phyloP scores from a whole-genome alignment of 169 alveolate genomes.

The Hepatocystis sp. region DNA sequence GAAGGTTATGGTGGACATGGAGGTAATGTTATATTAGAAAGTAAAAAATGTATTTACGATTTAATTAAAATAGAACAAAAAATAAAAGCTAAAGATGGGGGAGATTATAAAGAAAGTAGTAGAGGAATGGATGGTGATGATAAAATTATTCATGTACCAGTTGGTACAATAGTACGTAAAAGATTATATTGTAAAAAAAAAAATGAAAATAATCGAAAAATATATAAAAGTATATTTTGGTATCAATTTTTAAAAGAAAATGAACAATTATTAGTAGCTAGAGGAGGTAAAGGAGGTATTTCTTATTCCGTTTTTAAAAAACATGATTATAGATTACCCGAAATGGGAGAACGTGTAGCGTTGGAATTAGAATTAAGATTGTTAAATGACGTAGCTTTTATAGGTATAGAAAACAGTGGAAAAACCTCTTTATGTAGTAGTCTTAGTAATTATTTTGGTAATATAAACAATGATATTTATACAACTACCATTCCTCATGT shows the following conservation, averaged over 20 bases:
- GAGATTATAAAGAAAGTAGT: slow-evolving; percentile 84
- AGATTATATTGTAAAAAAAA: slow-evolving; percentile 77
- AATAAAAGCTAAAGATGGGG: slow-evolving; percentile 83
- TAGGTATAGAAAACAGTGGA: slow-evolving; percentile 84
- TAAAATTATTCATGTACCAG: slow-evolving; percentile 80
- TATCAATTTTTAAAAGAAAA: slow-evolving; percentile 81
- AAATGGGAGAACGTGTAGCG: slow-evolving; percentile 78
- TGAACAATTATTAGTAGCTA: slow-evolving; percentile 81
- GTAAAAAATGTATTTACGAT: slow-evolving; percentile 81
- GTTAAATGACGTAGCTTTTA: slow-evolving; percentile 85
- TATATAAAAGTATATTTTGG: slow-evolving; percentile 69
- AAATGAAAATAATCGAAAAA: slow-evolving; percentile 71
- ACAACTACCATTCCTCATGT: slow-evolving; percentile 87
- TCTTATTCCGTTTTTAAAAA: slow-evolving; percentile 86
- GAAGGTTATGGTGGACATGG: slow-evolving; percentile 90
- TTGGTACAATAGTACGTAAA: slow-evolving; percentile 84
- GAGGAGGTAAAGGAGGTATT: slow-evolving; percentile 88
- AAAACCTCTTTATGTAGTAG: slow-evolving; percentile 84
- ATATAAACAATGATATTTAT: slow-evolving; percentile 84
- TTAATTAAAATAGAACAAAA: slow-evolving; percentile 81
- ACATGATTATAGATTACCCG: slow-evolving; percentile 86
- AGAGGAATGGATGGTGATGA: slow-evolving; percentile 84
- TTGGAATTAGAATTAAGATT: slow-evolving; percentile 84
- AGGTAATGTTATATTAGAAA: slow-evolving; percentile 81
- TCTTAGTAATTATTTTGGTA: slow-evolving; percentile 81